Conservation (phyloP, 1,284 basidiomycete genomes). For the Schizophyllum amplum region DNA sequence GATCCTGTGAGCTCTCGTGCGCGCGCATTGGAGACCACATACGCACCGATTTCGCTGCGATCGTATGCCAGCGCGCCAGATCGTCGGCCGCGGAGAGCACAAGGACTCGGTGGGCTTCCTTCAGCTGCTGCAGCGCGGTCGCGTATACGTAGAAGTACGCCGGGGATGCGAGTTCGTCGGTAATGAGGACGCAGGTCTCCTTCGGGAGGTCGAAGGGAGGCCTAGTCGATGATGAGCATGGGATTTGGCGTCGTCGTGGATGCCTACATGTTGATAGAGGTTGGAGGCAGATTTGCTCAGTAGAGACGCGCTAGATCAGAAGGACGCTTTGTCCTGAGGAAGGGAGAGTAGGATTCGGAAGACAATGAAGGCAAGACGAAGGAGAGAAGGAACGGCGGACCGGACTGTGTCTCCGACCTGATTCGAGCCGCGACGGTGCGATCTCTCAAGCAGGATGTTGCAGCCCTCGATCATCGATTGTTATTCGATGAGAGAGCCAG, state of each 20-base stretch:
- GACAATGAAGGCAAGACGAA: no score
- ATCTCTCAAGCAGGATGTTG: not conserved
- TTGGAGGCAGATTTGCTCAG: not conserved
- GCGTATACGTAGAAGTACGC: slow-evolving; percentile 60
- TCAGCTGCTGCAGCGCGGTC: slow-evolving; percentile 41
- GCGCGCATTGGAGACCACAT: not conserved
- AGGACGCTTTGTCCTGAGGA: no score
- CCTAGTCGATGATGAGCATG: slow-evolving; percentile 17
- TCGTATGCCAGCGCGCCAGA: slow-evolving; percentile 48
- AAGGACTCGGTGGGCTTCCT: slow-evolving; percentile 23
- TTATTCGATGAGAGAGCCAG: not conserved
- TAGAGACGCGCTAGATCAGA: no score
- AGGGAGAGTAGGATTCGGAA: no score
- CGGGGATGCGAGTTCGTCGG: slow-evolving; percentile 58
- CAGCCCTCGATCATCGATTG: not conserved
- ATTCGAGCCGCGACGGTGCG: not conserved
- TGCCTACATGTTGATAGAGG: not conserved
- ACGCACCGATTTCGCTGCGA: slow-evolving; percentile 53
- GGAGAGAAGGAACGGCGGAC: no score
- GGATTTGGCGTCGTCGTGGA: not conserved
- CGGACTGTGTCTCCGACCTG: no score
- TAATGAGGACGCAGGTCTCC: slow-evolving; percentile 46
- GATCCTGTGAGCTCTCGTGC: not conserved
- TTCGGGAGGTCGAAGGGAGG: slow-evolving; percentile 37
- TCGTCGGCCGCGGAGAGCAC: slow-evolving; percentile 53